These are phyloP conservation scores for Cronartium quercuum DNA, from an alignment of 1,284 basidiomycete species.

Conservation along the genomic window DNA sequence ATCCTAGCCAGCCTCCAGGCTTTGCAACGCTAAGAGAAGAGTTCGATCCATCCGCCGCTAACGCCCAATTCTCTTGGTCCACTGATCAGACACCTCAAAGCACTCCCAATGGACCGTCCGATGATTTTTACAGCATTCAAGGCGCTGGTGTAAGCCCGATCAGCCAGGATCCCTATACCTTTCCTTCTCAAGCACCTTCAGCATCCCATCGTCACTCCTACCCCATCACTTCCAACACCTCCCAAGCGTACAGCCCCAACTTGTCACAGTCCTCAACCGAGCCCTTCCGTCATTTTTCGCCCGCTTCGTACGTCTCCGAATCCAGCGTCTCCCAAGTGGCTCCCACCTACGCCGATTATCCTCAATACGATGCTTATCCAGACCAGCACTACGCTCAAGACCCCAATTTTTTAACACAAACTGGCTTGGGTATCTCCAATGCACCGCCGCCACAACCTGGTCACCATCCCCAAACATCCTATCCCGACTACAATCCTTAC, in stretches of 20 bases:
- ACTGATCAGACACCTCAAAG: not conserved
- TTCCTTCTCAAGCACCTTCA: not conserved
- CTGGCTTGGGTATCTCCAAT: constrained; percentile 23
- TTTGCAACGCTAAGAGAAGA: not conserved
- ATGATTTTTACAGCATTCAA: not conserved
- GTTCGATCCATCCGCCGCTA: not conserved
- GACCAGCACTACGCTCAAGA: not conserved
- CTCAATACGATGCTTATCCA: not conserved
- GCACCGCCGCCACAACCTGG: not conserved
- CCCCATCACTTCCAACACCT: not conserved
- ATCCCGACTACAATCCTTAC: constrained; percentile 22
- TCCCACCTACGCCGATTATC: not conserved
- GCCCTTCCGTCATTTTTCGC: not conserved
- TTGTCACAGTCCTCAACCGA: not conserved
- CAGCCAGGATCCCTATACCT: not conserved
- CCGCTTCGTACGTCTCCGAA: not conserved
- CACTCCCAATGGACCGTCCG: not conserved
- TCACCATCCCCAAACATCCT: not conserved
- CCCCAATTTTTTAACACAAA: not conserved
- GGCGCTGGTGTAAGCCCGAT: not conserved
- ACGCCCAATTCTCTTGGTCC: not conserved
- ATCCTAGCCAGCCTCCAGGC: not conserved
- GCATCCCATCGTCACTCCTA: not conserved
- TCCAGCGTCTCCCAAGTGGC: not conserved
- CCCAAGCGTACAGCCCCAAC: not conserved